Percentiles rank a stretch among this genome's conserved stretches.
phyloP scores from a whole-genome alignment of 164 flowering plant genomes.

The Taxillus chinensis region DNA sequence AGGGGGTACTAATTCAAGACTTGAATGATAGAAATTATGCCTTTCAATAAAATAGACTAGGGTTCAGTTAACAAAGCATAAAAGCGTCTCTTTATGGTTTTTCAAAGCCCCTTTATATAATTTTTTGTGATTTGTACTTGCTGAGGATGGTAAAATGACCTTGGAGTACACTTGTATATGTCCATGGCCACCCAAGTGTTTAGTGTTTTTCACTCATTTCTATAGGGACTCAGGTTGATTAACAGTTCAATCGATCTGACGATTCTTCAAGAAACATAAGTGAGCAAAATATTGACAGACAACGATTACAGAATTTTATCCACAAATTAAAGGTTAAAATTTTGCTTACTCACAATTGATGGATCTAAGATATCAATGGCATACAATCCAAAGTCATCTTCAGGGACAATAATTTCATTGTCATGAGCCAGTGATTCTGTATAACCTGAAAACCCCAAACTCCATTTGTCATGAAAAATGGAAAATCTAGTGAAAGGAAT shows the following conservation, averaged over 20 bases:
- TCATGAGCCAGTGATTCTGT: conserved; percentile 55
- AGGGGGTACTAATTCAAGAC: too few species aligned
- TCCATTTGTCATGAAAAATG: neutral
- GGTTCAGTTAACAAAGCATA: too few species aligned
- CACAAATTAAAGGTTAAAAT: neutral
- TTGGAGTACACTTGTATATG: neutral
- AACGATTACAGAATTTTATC: neutral
- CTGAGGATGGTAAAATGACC: neutral
- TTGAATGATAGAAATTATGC: too few species aligned
- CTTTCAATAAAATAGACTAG: too few species aligned
- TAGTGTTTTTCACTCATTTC: neutral
- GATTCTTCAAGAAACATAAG: too few species aligned
- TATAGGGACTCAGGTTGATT: neutral
- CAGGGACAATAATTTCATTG: conserved; percentile 62
- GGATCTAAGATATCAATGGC: conserved; percentile 95
- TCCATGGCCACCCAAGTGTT: neutral
- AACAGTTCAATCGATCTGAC: too few species aligned
- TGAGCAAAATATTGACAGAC: too few species aligned
- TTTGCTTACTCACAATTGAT: conserved; percentile 37
- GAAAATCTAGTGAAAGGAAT: too few species aligned
- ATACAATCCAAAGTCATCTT: conserved; percentile 80
- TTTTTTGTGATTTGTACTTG: neutral
- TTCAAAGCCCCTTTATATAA: neutral
- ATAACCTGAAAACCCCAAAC: conserved; percentile 45
- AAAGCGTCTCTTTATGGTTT: too few species aligned